Percentiles rank a stretch among this genome's conserved stretches.
These are phyloP conservation scores for Kwoniella mangroviensis DNA, from an alignment of 768 basidiomycete species.

Conservation along the genomic window DNA sequence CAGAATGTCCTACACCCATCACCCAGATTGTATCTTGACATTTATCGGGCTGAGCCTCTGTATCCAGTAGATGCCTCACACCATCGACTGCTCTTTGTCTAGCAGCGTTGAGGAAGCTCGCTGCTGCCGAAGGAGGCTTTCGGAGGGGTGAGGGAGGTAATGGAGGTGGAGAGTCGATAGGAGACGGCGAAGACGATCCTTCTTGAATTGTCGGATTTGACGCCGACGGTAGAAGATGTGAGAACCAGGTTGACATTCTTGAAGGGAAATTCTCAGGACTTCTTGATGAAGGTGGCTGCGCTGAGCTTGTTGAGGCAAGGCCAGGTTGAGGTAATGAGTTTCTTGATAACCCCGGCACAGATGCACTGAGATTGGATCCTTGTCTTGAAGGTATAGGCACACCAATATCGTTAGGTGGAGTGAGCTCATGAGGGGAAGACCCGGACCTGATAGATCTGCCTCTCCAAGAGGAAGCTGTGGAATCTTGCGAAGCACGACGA, in stretches of 20 bases:
- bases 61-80: conserved; percentile 86
- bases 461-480: conserved; percentile 41
- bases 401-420: conserved; percentile 25
- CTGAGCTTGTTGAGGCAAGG: neutral
- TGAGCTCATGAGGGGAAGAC: conserved; percentile 30
- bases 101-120: conserved; percentile 52
- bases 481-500: conserved; percentile 43
- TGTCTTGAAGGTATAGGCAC: conserved; percentile 37
- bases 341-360: conserved; percentile 44
- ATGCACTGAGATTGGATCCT: conserved; percentile 40
- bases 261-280: conserved; percentile 38
- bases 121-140: conserved; percentile 46
- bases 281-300: conserved; percentile 9
- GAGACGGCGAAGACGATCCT: conserved; percentile 13
- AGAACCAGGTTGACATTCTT: conserved; percentile 54
- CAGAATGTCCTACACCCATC: conserved; percentile 71
- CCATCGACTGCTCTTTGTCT: conserved; percentile 53
- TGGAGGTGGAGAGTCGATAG: conserved; percentile 16
- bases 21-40: conserved; percentile 86
- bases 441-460: conserved; percentile 32
- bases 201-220: conserved; percentile 28
- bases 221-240: conserved; percentile 44
- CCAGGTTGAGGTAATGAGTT: conserved; percentile 39
- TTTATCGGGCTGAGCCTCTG: conserved; percentile 81
- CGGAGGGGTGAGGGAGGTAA: conserved; percentile 45